Conservation (phyloP, 2,329 filamentous ascomycete genomes). For the Metarhizium humberi region DNA sequence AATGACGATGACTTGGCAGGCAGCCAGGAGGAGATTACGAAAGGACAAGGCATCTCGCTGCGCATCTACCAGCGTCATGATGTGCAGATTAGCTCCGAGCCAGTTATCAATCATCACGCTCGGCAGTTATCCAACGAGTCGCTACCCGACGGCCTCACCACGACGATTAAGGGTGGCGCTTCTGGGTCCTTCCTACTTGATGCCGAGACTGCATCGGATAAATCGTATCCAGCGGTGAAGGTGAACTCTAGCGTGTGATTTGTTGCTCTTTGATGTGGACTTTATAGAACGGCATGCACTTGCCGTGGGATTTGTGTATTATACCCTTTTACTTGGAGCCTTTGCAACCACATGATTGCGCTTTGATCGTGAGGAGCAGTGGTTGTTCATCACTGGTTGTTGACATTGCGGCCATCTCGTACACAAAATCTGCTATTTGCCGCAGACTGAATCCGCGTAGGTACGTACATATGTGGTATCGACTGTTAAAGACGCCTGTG, state of each 20-base stretch:
- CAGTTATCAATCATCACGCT: background rate
- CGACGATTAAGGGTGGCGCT: constrained; percentile 6
- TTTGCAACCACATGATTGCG: too few species aligned
- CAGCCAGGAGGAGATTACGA: constrained; percentile 29
- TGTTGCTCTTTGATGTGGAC: background rate
- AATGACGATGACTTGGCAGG: constrained; percentile 16
- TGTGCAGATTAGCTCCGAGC: constrained; percentile 17
- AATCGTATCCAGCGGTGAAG: background rate
- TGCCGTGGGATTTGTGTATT: too few species aligned
- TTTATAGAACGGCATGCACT: background rate
- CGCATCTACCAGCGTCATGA: constrained; percentile 30
- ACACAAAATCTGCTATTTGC: too few species aligned
- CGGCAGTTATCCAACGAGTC: background rate
- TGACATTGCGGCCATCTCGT: too few species aligned
- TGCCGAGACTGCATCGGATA: constrained; percentile 3
- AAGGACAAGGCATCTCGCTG: constrained; percentile 20
- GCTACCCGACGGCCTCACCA: constrained; percentile 3
- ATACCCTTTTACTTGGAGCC: too few species aligned
- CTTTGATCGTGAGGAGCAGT: too few species aligned
- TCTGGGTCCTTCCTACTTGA: background rate
- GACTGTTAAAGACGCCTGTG: too few species aligned
- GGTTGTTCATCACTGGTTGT: too few species aligned
- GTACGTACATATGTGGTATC: too few species aligned
- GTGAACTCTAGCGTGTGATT: background rate
- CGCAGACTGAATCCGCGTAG: too few species aligned